Conservation (phyloP, 148 eudicot species). For the Camellia lanceoleosa region DNA sequence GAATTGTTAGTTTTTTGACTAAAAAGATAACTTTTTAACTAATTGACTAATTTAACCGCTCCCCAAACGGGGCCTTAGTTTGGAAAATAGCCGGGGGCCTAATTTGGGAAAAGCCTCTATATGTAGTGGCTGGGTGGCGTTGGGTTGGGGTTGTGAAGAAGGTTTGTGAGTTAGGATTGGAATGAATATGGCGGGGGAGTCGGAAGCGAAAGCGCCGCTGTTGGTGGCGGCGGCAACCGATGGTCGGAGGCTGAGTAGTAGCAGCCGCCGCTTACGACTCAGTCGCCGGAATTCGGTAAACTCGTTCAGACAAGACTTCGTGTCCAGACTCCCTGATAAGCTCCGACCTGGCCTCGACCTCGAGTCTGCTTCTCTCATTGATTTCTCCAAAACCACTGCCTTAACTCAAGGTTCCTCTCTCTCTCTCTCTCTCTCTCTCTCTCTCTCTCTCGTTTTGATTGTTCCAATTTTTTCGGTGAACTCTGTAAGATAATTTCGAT, state of each 20-base stretch:
- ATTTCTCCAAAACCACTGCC: constrained; percentile 39
- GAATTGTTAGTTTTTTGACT: no score
- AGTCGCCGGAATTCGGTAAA: constrained; percentile 63
- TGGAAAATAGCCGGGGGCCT: no score
- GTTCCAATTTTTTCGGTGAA: no score
- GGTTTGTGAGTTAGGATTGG: not conserved
- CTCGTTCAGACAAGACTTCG: constrained; percentile 55
- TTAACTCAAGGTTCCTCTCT: constrained; percentile 48
- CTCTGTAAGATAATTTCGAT: no score
- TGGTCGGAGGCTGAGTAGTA: constrained; percentile 22
- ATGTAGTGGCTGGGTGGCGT: not conserved
- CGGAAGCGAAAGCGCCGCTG: constrained; percentile 31
- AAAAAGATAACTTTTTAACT: no score
- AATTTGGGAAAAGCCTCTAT: not conserved
- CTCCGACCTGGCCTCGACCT: constrained; percentile 54
- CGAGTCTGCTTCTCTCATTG: constrained; percentile 40
- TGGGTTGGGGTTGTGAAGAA: not conserved
- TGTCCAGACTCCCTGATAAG: constrained; percentile 60
- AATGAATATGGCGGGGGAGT: not conserved
- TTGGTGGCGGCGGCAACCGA: constrained; percentile 13
- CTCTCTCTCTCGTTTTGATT: not conserved
- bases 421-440: constrained; percentile 5
- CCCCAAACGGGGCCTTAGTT: no score
- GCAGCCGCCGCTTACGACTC: constrained; percentile 28
- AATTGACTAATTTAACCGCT: no score